Evolutionary conservation across 2,329 filamentous ascomycete genomes (phyloP).

Genomic region (Colletotrichum kahawae): DNA sequence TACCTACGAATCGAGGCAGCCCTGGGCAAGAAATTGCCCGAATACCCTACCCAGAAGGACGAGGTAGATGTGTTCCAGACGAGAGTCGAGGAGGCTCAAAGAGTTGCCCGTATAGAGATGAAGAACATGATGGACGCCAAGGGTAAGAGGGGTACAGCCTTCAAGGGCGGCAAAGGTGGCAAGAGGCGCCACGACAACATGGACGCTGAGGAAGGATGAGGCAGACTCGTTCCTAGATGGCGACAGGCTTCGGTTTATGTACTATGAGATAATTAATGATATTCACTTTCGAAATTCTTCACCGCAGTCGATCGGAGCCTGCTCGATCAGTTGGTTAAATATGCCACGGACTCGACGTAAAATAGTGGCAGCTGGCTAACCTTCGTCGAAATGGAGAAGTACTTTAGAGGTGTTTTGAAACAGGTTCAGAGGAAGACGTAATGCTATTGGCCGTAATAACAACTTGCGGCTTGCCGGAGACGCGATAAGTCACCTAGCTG

Average conservation of each 20-base stretch:
- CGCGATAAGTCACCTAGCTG: too few relatives aligned
- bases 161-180: slow-evolving; percentile 39
- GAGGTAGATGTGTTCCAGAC: slow-evolving; percentile 84
- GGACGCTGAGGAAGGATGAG: slow-evolving; percentile 76
- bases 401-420: too few relatives aligned
- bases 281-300: background rate
- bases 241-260: background rate
- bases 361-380: too few relatives aligned
- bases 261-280: background rate
- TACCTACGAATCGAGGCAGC: slow-evolving; percentile 83
- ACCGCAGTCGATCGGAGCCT: too few relatives aligned
- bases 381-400: too few relatives aligned
- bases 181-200: slow-evolving; percentile 62
- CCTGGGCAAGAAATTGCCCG: slow-evolving; percentile 75
- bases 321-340: too few relatives aligned
- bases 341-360: too few relatives aligned
- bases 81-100: slow-evolving; percentile 83
- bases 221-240: background rate
- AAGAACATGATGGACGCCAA: slow-evolving; percentile 77
- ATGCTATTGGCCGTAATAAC: too few relatives aligned
- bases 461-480: too few relatives aligned
- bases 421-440: too few relatives aligned
- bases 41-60: slow-evolving; percentile 75
- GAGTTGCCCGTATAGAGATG: slow-evolving; percentile 80
- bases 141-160: slow-evolving; percentile 55